These are phyloP conservation scores for Monosporascus sp. DNA, from an alignment of 2,329 filamentous ascomycete genomes.

Conservation along the genomic window DNA sequence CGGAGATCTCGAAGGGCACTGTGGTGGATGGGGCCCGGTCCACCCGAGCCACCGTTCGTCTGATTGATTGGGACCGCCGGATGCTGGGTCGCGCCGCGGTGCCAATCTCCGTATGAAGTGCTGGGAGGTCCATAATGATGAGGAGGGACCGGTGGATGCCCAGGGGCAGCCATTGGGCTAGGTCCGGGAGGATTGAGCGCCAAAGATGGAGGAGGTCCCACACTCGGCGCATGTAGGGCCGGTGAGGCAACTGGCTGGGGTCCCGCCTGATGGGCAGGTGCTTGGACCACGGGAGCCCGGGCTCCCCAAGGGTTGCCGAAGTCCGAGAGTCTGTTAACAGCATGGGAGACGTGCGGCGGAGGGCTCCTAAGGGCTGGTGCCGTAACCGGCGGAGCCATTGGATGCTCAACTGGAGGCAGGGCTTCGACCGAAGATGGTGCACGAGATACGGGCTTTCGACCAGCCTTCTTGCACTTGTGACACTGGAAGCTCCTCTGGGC, in stretches of 20 bases:
- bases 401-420: slow-evolving; percentile 21
- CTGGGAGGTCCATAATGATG: slow-evolving; percentile 35
- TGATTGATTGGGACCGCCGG: slow-evolving; percentile 44
- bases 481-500: slow-evolving; percentile 64
- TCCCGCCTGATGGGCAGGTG: slow-evolving; percentile 11
- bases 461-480: slow-evolving; percentile 65
- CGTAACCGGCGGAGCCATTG: slow-evolving; percentile 21
- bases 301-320: slow-evolving; percentile 18
- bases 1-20: slow-evolving; percentile 41
- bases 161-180: slow-evolving; percentile 31
- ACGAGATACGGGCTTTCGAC: slow-evolving; percentile 38
- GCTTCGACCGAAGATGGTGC: slow-evolving; percentile 22
- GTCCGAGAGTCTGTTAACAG: slow-evolving; percentile 15
- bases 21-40: slow-evolving; percentile 21
- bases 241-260: slow-evolving; percentile 14
- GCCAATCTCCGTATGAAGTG: slow-evolving; percentile 43
- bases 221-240: slow-evolving; percentile 20
- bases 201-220: slow-evolving; percentile 18
- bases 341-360: slow-evolving; percentile 17
- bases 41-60: slow-evolving; percentile 43
- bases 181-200: slow-evolving; percentile 21
- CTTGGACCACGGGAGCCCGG: slow-evolving; percentile 16
- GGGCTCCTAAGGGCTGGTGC: slow-evolving; percentile 19
- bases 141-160: slow-evolving; percentile 30
- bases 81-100: slow-evolving; percentile 45